Evolutionary conservation across 2,329 filamentous ascomycete genomes (phyloP).

Genomic region (Chrysoporthe cubensis): DNA sequence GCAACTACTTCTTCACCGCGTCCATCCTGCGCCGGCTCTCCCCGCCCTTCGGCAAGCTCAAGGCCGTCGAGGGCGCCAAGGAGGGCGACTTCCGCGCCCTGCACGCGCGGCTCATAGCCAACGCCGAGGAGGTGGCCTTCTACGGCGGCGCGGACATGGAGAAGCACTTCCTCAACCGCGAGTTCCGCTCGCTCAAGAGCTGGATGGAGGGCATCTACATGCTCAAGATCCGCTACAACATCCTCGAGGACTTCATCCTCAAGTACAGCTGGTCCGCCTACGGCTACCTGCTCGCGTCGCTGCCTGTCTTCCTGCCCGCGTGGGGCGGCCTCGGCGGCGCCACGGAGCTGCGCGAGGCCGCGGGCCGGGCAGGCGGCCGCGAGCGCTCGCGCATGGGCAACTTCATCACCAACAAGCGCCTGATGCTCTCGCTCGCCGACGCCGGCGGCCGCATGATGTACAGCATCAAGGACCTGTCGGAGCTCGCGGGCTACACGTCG

Average conservation of each 20-base stretch:
- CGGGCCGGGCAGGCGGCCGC: slow-evolving; percentile 56
- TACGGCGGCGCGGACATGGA: slow-evolving; percentile 96
- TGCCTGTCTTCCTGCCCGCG: slow-evolving; percentile 91
- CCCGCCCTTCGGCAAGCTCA: slow-evolving; percentile 94
- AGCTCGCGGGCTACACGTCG: slow-evolving; percentile 93
- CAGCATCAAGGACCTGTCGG: slow-evolving; percentile 95
- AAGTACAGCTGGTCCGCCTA: slow-evolving; percentile 99
- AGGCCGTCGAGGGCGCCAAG: slow-evolving; percentile 91
- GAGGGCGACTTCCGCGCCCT: slow-evolving; percentile 94
- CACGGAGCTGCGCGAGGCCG: slow-evolving; percentile 63
- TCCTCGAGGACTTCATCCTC: slow-evolving; percentile 95
- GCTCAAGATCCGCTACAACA: slow-evolving; percentile 97
- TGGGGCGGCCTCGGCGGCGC: slow-evolving; percentile 85
- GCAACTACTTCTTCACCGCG: slow-evolving; percentile 93
- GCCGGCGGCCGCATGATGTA: slow-evolving; percentile 99
- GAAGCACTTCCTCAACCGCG: slow-evolving; percentile 86
- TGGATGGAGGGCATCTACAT: slow-evolving; percentile 99
- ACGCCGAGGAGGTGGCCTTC: slow-evolving; percentile 96
- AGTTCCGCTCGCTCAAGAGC: slow-evolving; percentile 88
- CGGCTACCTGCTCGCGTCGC: slow-evolving; percentile 88
- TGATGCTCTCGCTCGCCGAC: slow-evolving; percentile 96
- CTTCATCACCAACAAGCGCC: slow-evolving; percentile 97
- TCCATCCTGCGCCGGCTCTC: slow-evolving; percentile 86
- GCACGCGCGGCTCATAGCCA: slow-evolving; percentile 90
- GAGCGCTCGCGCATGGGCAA: slow-evolving; percentile 93